A percentile compares a stretch with the other conserved stretches of the same genome.
These are phyloP conservation scores for Eudorina sp. DNA, from an alignment of 139 green algal species.

Conservation along the genomic window DNA sequence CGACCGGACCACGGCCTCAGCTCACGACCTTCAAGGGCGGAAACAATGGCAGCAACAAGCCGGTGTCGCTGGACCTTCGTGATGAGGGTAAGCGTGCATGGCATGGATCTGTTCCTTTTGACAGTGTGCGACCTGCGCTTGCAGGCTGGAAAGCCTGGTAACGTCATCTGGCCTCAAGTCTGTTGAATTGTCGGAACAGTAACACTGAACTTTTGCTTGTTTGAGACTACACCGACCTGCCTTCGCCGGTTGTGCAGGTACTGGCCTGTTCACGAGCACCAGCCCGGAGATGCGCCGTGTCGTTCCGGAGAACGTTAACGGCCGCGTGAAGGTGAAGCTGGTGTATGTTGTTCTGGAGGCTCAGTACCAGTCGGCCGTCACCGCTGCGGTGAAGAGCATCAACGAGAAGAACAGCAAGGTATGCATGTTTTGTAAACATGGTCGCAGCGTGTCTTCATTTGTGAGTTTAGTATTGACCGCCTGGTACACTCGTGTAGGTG, in stretches of 20 bases:
- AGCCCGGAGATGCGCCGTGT: constrained; percentile 92
- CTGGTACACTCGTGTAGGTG: too few relatives aligned
- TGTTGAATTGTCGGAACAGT: too few relatives aligned
- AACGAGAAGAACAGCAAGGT: constrained; percentile 87
- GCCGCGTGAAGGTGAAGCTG: constrained; percentile 88
- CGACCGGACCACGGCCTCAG: constrained; percentile 57
- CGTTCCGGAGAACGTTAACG: constrained; percentile 71
- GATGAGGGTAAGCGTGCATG: constrained; percentile 60
- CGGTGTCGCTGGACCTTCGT: constrained; percentile 65
- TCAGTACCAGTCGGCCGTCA: constrained; percentile 96
- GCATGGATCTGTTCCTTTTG: too few relatives aligned
- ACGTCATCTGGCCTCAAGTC: too few relatives aligned
- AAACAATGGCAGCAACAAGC: constrained; percentile 44
- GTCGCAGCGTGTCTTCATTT: too few relatives aligned
- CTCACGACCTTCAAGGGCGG: constrained; percentile 53
- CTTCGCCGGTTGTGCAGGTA: constrained; percentile 49
- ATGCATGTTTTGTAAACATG: too few relatives aligned
- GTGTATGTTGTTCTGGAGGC: constrained; percentile 99
- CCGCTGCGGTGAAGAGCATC: constrained; percentile 91
- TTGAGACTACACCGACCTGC: too few relatives aligned
- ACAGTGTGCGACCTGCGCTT: too few relatives aligned
- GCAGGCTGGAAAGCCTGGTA: too few relatives aligned
- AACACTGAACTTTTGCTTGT: too few relatives aligned
- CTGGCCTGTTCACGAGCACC: constrained; percentile 93
- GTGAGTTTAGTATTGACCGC: too few relatives aligned